A percentile compares a stretch with the other conserved stretches of the same genome.
phyloP scores from a whole-genome alignment of 2,329 filamentous ascomycete species.

The Penicillium concentricum region DNA sequence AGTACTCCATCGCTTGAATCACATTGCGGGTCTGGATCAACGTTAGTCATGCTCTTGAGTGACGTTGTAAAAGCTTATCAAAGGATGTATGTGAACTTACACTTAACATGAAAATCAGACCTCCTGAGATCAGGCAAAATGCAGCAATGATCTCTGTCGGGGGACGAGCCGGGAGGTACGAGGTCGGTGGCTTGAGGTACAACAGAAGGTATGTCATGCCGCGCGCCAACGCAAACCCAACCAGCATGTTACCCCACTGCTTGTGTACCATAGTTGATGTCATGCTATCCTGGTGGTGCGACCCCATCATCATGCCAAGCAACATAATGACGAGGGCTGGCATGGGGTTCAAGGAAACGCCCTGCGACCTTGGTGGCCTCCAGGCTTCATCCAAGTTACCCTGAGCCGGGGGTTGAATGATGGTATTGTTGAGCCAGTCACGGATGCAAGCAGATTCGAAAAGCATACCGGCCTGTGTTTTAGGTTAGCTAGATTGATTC shows the following conservation, averaged over 20 bases:
- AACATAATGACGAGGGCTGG: constrained; percentile 83
- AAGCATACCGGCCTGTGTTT: constrained; percentile 70
- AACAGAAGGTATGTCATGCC: constrained; percentile 75
- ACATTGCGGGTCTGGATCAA: constrained; percentile 67
- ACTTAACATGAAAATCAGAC: constrained; percentile 89
- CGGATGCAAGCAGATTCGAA: constrained; percentile 73
- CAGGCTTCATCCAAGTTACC: constrained; percentile 52
- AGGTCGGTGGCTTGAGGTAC: constrained; percentile 77
- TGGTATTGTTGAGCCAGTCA: constrained; percentile 51
- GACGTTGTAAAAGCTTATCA: neutral
- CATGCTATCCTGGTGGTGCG: constrained; percentile 81
- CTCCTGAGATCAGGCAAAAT: constrained; percentile 84
- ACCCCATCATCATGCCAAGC: constrained; percentile 91
- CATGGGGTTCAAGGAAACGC: constrained; percentile 80
- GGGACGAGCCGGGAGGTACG: constrained; percentile 76
- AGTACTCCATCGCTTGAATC: constrained; percentile 71
- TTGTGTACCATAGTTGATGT: constrained; percentile 88
- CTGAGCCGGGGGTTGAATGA: constrained; percentile 42
- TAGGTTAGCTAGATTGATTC: constrained; percentile 2
- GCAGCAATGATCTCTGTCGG: constrained; percentile 85
- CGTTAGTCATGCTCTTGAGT: constrained; percentile 23
- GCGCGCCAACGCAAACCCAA: constrained; percentile 76
- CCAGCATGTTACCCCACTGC: constrained; percentile 86
- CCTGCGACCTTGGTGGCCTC: constrained; percentile 64
- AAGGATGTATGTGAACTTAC: constrained; percentile 51